Conservation (phyloP, 805 yeast species). For the Hanseniaspora lindneri region DNA sequence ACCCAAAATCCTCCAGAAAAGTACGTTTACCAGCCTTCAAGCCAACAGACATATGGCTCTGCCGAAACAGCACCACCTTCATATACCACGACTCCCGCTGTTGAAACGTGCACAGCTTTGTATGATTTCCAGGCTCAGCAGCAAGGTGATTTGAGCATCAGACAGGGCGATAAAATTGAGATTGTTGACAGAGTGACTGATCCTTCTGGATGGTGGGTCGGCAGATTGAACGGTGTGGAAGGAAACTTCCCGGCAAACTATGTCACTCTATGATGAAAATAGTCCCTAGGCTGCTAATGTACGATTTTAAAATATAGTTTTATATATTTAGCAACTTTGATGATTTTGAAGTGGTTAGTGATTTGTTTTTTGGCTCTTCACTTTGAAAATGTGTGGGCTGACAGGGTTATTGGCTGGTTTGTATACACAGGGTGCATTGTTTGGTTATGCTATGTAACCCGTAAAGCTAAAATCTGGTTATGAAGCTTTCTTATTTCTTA, state of each 20-base stretch:
- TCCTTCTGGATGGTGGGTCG: conserved; percentile 97
- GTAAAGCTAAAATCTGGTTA: too few relatives aligned
- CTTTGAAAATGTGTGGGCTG: too few relatives aligned
- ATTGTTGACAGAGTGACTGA: conserved; percentile 72
- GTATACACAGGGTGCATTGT: too few relatives aligned
- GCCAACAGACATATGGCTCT: neutral
- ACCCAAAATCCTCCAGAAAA: conserved; percentile 5
- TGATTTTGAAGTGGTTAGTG: too few relatives aligned
- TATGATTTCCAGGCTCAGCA: conserved; percentile 91
- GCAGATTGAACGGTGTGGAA: conserved; percentile 64
- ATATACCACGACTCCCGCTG: conserved; percentile 31
- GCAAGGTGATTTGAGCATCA: conserved; percentile 76
- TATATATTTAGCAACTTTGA: too few relatives aligned
- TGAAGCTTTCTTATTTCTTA: too few relatives aligned
- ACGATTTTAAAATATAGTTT: too few relatives aligned
- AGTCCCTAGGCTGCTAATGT: too few relatives aligned
- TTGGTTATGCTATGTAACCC: too few relatives aligned
- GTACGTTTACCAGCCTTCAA: conserved; percentile 4
- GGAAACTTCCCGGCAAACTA: conserved; percentile 97
- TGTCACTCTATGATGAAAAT: conserved; percentile 39
- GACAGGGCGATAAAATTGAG: conserved; percentile 79
- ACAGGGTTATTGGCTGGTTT: too few relatives aligned
- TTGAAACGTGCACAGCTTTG: conserved; percentile 70
- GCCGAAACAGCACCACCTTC: conserved; percentile 19
- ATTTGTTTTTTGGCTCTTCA: too few relatives aligned